Percentiles rank a stretch among this genome's conserved stretches.
Conservation (phyloP, 805 yeast genomes). For the Zygosaccharomyces bailii region DNA sequence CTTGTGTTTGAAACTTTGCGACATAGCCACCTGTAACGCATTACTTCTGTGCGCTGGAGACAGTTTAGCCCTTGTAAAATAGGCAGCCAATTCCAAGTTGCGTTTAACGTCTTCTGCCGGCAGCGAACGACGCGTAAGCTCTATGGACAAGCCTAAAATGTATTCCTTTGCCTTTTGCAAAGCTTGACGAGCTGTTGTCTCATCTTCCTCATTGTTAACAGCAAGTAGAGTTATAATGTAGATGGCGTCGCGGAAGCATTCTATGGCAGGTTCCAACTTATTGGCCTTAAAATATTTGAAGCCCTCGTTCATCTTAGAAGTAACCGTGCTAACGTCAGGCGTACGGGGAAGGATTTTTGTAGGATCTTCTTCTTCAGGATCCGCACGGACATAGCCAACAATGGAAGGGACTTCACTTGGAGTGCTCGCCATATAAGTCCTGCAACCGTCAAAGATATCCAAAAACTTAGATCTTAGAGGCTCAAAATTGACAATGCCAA, state of each 20-base stretch:
- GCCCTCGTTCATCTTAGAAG: conserved; percentile 60
- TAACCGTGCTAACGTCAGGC: conserved; percentile 69
- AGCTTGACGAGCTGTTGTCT: conserved; percentile 66
- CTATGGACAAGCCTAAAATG: conserved; percentile 88
- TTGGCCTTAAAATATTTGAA: conserved; percentile 81
- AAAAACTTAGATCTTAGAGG: conserved; percentile 81
- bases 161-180: conserved; percentile 80
- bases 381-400: conserved; percentile 60
- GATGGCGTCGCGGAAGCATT: conserved; percentile 71
- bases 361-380: conserved; percentile 52
- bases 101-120: conserved; percentile 72
- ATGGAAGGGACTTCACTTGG: conserved; percentile 71
- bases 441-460: conserved; percentile 78
- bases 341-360: conserved; percentile 58
- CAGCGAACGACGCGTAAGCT: conserved; percentile 79
- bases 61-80: conserved; percentile 82
- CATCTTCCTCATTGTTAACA: conserved; percentile 73
- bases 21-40: conserved; percentile 94
- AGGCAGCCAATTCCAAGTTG: conserved; percentile 91
- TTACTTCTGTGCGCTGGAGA: conserved; percentile 79
- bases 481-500: conserved; percentile 81
- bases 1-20: conserved; percentile 82
- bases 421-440: conserved; percentile 65
- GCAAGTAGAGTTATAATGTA: conserved; percentile 69
- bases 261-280: conserved; percentile 77